These are phyloP conservation scores for Rhodotorula sp. DNA, from an alignment of 1,284 basidiomycete genomes.

Conservation along the genomic window DNA sequence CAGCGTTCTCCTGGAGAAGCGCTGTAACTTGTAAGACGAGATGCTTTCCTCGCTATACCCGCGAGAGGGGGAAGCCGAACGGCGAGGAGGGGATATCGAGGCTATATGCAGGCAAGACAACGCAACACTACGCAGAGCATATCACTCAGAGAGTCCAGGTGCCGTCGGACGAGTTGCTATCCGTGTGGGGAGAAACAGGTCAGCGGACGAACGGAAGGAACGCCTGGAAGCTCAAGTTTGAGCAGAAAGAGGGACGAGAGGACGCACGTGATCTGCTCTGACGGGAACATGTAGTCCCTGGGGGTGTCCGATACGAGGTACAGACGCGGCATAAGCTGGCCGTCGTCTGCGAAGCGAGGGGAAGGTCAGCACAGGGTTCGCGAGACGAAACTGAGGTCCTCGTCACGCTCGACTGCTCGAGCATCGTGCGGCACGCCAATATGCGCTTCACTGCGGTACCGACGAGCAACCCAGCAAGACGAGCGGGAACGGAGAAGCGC, in stretches of 20 bases:
- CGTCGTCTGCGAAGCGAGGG: constrained; percentile 14
- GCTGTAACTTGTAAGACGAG: no score
- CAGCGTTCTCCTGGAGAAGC: no score
- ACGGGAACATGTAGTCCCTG: constrained; percentile 29
- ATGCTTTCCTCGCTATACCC: no score
- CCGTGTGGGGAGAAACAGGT: not conserved
- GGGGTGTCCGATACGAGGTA: constrained; percentile 23
- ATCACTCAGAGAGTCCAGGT: not conserved
- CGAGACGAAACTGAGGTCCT: not conserved
- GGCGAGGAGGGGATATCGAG: no score
- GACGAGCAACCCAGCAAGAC: not conserved
- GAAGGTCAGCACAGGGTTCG: not conserved
- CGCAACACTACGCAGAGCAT: no score
- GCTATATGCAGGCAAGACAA: no score
- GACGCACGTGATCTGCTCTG: constrained; percentile 10
- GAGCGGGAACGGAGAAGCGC: not conserved
- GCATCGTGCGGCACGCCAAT: no score
- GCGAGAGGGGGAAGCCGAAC: no score
- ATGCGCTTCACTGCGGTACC: no score
- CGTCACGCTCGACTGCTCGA: no score
- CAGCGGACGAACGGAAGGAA: not conserved
- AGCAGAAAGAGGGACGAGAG: no score
- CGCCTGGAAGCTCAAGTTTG: no score
- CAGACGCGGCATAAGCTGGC: constrained; percentile 33
- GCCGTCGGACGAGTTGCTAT: not conserved